Conservation (phyloP, 2,329 filamentous ascomycete genomes). For the Beauveria pseudobassiana region DNA sequence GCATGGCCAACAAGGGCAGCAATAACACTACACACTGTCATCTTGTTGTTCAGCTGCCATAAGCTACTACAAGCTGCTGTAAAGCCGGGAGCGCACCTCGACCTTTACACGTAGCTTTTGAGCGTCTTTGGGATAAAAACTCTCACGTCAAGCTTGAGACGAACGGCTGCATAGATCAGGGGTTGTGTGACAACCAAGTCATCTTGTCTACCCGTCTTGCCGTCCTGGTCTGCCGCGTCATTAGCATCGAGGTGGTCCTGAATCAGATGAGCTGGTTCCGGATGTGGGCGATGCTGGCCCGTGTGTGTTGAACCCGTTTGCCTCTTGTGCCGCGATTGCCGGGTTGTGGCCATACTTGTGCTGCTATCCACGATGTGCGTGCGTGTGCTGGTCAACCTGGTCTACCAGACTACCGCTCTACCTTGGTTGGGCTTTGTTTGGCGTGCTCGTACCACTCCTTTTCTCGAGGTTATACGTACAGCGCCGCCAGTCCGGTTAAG, state of each 20-base stretch:
- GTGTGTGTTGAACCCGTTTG: background rate
- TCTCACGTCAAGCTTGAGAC: background rate
- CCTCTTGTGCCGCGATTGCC: constrained; percentile 1
- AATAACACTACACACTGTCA: no score
- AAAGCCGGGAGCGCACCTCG: background rate
- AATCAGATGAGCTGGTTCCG: background rate
- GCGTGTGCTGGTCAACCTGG: background rate
- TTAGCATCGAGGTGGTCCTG: background rate
- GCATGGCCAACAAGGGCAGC: no score
- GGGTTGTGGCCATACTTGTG: constrained; percentile 4
- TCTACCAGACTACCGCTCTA: background rate
- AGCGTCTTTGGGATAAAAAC: no score
- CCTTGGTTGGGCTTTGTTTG: background rate
- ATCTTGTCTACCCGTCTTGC: background rate
- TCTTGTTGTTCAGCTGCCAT: background rate
- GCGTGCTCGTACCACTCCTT: background rate
- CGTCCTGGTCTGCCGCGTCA: background rate
- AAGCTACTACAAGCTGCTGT: no score
- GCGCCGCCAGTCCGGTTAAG: background rate
- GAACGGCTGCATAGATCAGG: background rate
- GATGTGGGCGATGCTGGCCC: background rate
- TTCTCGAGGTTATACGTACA: background rate
- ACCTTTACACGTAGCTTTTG: background rate
- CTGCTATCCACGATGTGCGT: background rate
- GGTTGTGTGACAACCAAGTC: background rate